Conservation (phyloP, 2,329 filamentous ascomycete species). For the Aspergillus versicolor region DNA sequence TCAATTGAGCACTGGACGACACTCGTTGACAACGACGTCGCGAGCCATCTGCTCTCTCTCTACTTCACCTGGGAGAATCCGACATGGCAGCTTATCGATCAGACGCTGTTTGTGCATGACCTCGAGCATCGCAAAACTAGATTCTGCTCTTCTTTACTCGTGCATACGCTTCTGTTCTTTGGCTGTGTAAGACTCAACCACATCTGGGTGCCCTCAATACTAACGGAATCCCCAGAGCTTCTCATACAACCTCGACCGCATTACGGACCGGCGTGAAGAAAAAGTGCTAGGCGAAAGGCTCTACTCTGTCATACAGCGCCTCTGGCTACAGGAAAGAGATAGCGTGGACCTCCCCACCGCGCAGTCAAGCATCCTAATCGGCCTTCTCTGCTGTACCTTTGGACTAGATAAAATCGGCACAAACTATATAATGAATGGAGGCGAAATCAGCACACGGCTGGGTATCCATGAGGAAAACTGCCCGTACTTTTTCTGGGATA, state of each 20-base stretch:
- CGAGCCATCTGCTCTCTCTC: conserved; percentile 24
- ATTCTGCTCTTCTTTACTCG: conserved; percentile 22
- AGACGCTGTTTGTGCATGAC: conserved; percentile 20
- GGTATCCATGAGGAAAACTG: conserved; percentile 12
- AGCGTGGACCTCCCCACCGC: conserved; percentile 16
- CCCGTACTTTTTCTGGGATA: conserved; percentile 11
- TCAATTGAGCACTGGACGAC: conserved; percentile 21
- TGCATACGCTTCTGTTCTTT: conserved; percentile 22
- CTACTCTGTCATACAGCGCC: conserved; percentile 20
- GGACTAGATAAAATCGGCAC: conserved; percentile 24
- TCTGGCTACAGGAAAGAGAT: conserved; percentile 20
- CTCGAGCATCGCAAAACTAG: conserved; percentile 15
- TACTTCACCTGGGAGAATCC: conserved; percentile 28
- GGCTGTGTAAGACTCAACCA: conserved; percentile 17
- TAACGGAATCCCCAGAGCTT: conserved; percentile 16
- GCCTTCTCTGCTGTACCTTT: conserved; percentile 25
- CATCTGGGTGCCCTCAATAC: background rate
- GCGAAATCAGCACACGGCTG: conserved; percentile 12
- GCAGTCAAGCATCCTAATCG: conserved; percentile 24
- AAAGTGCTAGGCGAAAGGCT: conserved; percentile 21
- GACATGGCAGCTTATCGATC: conserved; percentile 25
- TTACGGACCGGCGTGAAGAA: conserved; percentile 24
- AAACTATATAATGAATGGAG: conserved; percentile 22
- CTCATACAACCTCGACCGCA: conserved; percentile 22
- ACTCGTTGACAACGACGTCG: conserved; percentile 21